Evolutionary conservation across 495 filamentous ascomycete genomes (phyloP).

Genomic region (Hypoxylon perforatum): DNA sequence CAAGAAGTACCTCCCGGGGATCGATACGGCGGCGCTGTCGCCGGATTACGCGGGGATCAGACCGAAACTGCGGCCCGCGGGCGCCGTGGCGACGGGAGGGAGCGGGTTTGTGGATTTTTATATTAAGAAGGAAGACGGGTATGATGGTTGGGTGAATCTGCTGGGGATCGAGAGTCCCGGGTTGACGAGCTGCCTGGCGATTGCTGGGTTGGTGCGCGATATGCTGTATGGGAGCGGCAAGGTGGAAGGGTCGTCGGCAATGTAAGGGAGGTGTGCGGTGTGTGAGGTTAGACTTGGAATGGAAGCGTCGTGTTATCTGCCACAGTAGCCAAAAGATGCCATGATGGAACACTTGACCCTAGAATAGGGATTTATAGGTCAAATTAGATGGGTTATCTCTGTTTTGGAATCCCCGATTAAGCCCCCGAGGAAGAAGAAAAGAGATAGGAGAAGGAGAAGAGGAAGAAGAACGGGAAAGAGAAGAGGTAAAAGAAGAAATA

Average conservation of each 20-base stretch:
- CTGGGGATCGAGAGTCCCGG: conserved; percentile 96
- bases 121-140: conserved; percentile 83
- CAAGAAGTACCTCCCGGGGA: conserved; percentile 76
- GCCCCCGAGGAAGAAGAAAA: too few relatives aligned
- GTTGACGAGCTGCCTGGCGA: conserved; percentile 88
- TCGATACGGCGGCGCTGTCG: conserved; percentile 72
- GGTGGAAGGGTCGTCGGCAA: conserved; percentile 13
- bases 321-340: too few relatives aligned
- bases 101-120: conserved; percentile 85
- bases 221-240: conserved; percentile 69
- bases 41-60: conserved; percentile 92
- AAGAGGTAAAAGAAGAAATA: too few relatives aligned
- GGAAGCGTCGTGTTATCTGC: too few relatives aligned
- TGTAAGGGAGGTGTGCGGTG: neutral
- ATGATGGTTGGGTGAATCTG: conserved; percentile 88
- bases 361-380: too few relatives aligned
- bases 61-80: conserved; percentile 78
- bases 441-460: too few relatives aligned
- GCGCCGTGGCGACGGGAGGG: conserved; percentile 65
- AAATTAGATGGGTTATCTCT: too few relatives aligned
- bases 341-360: too few relatives aligned
- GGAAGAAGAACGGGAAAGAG: too few relatives aligned
- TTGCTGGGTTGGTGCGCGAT: conserved; percentile 82
- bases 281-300: neutral
- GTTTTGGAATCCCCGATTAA: too few relatives aligned